Conservation (phyloP, 257 asterid genomes). For the Anisodus acutangulus region DNA sequence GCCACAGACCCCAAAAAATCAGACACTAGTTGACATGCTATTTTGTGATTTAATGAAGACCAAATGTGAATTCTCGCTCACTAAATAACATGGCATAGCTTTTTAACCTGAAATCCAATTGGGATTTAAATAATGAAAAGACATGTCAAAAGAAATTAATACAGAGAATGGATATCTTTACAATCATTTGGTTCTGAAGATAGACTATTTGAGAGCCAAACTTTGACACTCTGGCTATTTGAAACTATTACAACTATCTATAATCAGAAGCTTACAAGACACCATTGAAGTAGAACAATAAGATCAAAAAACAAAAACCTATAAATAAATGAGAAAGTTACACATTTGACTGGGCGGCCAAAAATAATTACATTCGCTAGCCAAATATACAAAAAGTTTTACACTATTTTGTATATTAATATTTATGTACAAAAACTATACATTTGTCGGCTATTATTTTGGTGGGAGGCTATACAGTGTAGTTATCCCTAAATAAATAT, state of each 20-base stretch:
- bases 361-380: too few species aligned
- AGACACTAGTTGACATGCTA: not conserved
- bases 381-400: too few species aligned
- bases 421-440: too few species aligned
- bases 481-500: not conserved
- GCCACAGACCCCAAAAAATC: not conserved
- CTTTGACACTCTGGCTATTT: slow-evolving; percentile 9
- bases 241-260: not conserved
- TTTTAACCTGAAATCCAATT: not conserved
- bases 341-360: too few species aligned
- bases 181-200: not conserved
- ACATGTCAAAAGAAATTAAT: not conserved
- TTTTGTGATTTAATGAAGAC: not conserved
- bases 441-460: too few species aligned
- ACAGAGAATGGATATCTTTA: not conserved
- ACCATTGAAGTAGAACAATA: slow-evolving; percentile 2
- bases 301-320: not conserved
- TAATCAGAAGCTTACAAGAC: not conserved
- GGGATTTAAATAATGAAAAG: not conserved
- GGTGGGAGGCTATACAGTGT: too few species aligned
- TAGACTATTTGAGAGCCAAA: not conserved
- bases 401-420: too few species aligned
- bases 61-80: not conserved
- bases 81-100: not conserved
- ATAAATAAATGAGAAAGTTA: not conserved